Evolutionary conservation across 108 stramenopile genomes (phyloP).

Genomic region (Skeletonema costatum): DNA sequence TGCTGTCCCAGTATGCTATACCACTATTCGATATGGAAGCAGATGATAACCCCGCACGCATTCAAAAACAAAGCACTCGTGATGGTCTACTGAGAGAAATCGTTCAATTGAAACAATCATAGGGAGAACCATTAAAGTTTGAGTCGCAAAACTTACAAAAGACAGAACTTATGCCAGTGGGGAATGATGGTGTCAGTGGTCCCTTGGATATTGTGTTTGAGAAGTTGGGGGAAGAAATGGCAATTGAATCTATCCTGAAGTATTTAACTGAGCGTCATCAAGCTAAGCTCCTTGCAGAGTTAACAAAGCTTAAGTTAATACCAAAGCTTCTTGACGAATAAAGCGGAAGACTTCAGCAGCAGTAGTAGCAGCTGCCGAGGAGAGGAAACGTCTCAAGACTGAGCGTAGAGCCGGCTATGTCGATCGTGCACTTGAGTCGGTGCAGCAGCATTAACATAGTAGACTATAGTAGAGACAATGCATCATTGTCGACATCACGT

Average conservation of each 20-base stretch:
- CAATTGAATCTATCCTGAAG: neutral
- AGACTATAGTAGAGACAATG: too few relatives aligned
- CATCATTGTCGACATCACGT: too few relatives aligned
- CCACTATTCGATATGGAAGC: neutral
- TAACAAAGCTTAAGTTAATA: neutral
- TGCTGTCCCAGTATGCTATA: neutral
- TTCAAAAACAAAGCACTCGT: neutral
- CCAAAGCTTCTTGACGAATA: neutral
- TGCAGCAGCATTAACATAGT: too few relatives aligned
- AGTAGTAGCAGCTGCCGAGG: too few relatives aligned
- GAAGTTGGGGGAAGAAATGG: neutral
- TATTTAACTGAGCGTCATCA: neutral
- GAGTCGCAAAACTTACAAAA: neutral
- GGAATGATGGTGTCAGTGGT: neutral
- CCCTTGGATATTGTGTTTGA: neutral
- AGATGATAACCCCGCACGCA: neutral
- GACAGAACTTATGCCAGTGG: neutral
- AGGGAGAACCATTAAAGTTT: neutral
- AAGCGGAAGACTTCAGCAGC: too few relatives aligned
- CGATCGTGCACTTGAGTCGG: too few relatives aligned
- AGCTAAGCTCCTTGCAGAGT: neutral
- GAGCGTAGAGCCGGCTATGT: too few relatives aligned
- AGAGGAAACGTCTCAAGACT: too few relatives aligned
- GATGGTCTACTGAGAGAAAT: neutral
- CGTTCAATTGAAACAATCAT: neutral